Percentiles rank a stretch among this genome's conserved stretches.
Conservation (phyloP, 768 basidiomycete genomes). For the Paxillus rubicundulus region DNA sequence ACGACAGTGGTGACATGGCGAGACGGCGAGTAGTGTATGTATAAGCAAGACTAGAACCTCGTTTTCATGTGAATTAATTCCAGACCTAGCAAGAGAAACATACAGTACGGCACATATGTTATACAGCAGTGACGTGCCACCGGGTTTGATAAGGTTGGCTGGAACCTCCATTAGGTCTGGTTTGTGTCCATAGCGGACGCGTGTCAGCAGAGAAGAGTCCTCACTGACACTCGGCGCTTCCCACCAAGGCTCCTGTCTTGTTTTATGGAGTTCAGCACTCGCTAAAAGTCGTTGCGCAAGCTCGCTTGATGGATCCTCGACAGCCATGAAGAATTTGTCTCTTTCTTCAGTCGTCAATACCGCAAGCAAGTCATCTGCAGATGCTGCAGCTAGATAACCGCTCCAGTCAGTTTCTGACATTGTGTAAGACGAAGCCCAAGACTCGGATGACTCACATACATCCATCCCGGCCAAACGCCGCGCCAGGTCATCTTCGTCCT, state of each 20-base stretch:
- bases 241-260: slow-evolving; percentile 75
- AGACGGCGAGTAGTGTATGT: slow-evolving; percentile 63
- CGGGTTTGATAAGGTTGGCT: slow-evolving; percentile 38
- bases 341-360: slow-evolving; percentile 60
- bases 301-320: slow-evolving; percentile 62
- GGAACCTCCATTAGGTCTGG: slow-evolving; percentile 51
- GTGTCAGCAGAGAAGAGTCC: neutral
- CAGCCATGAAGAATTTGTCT: slow-evolving; percentile 53
- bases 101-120: slow-evolving; percentile 71
- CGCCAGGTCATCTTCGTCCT: slow-evolving; percentile 44
- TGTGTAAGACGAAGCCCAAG: neutral
- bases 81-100: slow-evolving; percentile 24
- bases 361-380: slow-evolving; percentile 58
- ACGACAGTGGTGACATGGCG: slow-evolving; percentile 54
- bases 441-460: slow-evolving; percentile 55
- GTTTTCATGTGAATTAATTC: neutral
- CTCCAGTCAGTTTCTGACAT: neutral
- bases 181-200: slow-evolving; percentile 32
- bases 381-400: slow-evolving; percentile 45
- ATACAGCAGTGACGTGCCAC: slow-evolving; percentile 51
- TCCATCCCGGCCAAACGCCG: slow-evolving; percentile 55
- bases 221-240: slow-evolving; percentile 29
- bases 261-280: slow-evolving; percentile 51
- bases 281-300: slow-evolving; percentile 58
- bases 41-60: slow-evolving; percentile 57